Percentiles rank a stretch among this genome's conserved stretches.
These are phyloP conservation scores for Cystoisospora suis DNA, from an alignment of 169 alveolate genomes.

Conservation along the genomic window DNA sequence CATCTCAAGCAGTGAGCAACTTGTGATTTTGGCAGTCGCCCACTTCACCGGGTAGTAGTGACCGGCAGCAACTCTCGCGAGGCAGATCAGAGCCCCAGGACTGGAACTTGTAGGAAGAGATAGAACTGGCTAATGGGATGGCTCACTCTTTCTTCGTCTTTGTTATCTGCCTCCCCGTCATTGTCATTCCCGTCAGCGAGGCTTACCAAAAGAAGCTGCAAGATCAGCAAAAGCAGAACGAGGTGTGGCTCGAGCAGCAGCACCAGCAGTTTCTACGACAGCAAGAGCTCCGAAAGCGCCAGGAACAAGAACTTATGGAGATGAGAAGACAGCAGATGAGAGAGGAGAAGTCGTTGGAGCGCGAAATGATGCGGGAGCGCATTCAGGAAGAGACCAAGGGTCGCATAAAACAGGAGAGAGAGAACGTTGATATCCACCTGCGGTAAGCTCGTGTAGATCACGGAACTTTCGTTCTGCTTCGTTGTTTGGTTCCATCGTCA, in stretches of 20 bases:
- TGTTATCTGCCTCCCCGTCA: not conserved
- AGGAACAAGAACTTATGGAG: conserved; percentile 73
- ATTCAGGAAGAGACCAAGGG: conserved; percentile 73
- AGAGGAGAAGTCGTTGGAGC: conserved; percentile 74
- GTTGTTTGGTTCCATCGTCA: no score
- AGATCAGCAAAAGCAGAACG: conserved; percentile 93
- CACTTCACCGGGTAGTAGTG: no score
- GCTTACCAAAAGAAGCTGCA: conserved; percentile 90
- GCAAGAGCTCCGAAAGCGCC: conserved; percentile 88
- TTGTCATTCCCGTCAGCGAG: conserved; percentile 67
- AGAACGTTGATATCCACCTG: conserved; percentile 84
- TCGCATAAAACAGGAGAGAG: conserved; percentile 81
- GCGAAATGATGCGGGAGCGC: conserved; percentile 77
- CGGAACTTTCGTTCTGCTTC: no score
- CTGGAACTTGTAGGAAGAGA: no score
- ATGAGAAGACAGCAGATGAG: conserved; percentile 69
- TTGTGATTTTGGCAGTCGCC: no score
- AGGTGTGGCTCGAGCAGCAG: conserved; percentile 90
- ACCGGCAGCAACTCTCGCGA: not conserved
- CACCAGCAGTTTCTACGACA: conserved; percentile 91
- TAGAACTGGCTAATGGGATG: not conserved
- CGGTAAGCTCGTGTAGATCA: conserved; percentile 72
- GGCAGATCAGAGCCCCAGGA: not conserved
- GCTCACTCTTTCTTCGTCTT: not conserved
- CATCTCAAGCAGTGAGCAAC: no score